Conservation (phyloP, 2,329 filamentous ascomycete species). For the Huntiella omanensis region DNA sequence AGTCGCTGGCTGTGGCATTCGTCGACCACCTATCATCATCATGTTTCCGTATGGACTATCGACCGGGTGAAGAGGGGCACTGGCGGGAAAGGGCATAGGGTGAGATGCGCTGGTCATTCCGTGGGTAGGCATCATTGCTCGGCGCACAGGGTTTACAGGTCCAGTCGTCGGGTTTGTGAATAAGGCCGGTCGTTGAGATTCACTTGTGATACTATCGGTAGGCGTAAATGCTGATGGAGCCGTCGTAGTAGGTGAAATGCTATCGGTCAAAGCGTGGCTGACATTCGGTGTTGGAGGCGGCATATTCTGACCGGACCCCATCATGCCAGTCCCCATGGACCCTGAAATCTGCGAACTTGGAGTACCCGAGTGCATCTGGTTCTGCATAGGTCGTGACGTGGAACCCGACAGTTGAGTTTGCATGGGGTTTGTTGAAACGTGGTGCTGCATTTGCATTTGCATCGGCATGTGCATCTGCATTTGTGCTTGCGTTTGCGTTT, state of each 20-base stretch:
- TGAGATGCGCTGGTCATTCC: background rate
- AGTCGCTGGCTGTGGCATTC: background rate
- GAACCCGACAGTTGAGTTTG: background rate
- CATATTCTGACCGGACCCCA: no score
- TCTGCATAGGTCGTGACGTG: background rate
- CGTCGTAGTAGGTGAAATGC: background rate
- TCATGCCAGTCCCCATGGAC: no score
- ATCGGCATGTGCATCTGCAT: background rate
- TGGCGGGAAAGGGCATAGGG: constrained; percentile 13
- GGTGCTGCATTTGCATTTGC: background rate
- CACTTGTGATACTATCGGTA: no score
- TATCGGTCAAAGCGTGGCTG: background rate
- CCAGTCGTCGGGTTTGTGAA: no score
- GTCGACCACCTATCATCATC: constrained; percentile 2
- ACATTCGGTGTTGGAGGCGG: background rate
- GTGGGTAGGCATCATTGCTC: no score
- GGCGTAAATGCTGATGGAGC: no score
- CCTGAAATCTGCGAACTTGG: no score
- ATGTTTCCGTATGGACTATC: constrained; percentile 8
- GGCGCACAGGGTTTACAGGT: no score
- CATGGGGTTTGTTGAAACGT: no score
- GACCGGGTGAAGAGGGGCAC: constrained; percentile 8
- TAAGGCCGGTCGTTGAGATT: background rate
- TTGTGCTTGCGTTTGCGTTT: constrained; percentile 1
- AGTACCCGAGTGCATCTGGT: no score